A percentile compares a stretch with the other conserved stretches of the same genome.
phyloP scores from a whole-genome alignment of 1,284 basidiomycete genomes.

The Cryptococcus sp. region DNA sequence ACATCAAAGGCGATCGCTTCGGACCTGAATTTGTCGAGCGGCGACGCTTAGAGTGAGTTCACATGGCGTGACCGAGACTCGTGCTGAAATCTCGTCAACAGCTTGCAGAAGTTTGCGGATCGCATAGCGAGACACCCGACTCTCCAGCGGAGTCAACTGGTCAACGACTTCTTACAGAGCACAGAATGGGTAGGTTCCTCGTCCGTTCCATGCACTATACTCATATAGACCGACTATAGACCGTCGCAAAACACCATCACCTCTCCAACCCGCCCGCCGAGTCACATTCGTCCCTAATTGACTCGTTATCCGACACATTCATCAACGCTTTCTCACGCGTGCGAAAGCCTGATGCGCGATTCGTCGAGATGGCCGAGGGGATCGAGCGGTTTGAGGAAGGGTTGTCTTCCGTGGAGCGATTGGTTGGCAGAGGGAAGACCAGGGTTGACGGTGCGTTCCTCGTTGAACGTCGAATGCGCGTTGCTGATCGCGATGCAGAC shows the following conservation, averaged over 20 bases:
- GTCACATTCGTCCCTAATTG: conserved; percentile 76
- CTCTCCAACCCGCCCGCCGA: conserved; percentile 85
- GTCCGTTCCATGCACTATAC: not conserved
- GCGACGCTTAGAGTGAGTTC: conserved; percentile 77
- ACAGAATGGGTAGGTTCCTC: conserved; percentile 84
- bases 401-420: conserved; percentile 73
- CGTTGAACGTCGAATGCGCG: not conserved
- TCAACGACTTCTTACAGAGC: conserved; percentile 91
- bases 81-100: conserved; percentile 48
- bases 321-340: conserved; percentile 88
- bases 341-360: conserved; percentile 94
- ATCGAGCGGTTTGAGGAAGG: conserved; percentile 96
- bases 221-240: conserved; percentile 56
- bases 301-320: conserved; percentile 92
- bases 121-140: conserved; percentile 90
- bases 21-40: conserved; percentile 95
- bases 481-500: conserved; percentile 61
- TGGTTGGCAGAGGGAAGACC: conserved; percentile 72
- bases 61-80: conserved; percentile 2
- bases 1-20: conserved; percentile 96
- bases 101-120: conserved; percentile 89
- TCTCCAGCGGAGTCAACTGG: conserved; percentile 84
- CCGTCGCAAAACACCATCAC: conserved; percentile 94
- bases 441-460: conserved; percentile 78
- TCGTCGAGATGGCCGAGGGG: conserved; percentile 83